These are phyloP conservation scores for Fagopyrum tataricum DNA, from an alignment of 148 eudicot species.

Conservation along the genomic window DNA sequence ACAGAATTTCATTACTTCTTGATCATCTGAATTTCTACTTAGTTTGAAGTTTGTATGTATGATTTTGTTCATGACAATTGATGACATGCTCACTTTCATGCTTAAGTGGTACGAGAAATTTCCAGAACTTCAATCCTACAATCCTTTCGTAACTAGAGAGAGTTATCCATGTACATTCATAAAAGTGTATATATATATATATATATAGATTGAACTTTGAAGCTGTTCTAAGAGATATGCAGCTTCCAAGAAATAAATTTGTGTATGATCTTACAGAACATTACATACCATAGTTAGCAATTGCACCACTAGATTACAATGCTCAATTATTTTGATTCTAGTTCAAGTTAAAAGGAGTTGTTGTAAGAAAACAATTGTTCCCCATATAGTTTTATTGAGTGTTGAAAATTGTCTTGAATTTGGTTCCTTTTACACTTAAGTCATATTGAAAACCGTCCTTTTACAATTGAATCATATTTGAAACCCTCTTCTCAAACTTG, in stretches of 20 bases:
- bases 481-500: conserved; percentile 86
- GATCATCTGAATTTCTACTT: background rate
- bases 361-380: conserved; percentile 33
- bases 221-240: too few relatives aligned
- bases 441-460: background rate
- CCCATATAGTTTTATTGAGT: background rate
- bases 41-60: background rate
- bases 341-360: conserved; percentile 69
- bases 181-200: too few relatives aligned
- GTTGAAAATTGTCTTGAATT: too few relatives aligned
- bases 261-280: conserved; percentile 88
- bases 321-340: conserved; percentile 16
- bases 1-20: too few relatives aligned
- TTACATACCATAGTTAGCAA: conserved; percentile 78
- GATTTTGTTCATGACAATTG: conserved; percentile 42
- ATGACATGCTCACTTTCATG: conserved; percentile 74
- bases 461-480: conserved; percentile 45
- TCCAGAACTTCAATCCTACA: conserved; percentile 61
- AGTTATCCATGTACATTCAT: conserved; percentile 78
- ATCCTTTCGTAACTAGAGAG: conserved; percentile 83
- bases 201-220: too few relatives aligned
- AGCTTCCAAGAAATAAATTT: too few relatives aligned
- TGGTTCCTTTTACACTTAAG: background rate
- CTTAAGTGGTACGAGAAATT: conserved; percentile 72
- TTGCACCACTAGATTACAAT: conserved; percentile 8